phyloP scores from a whole-genome alignment of 1,284 basidiomycete species.

The Macrocystidia cucumis region DNA sequence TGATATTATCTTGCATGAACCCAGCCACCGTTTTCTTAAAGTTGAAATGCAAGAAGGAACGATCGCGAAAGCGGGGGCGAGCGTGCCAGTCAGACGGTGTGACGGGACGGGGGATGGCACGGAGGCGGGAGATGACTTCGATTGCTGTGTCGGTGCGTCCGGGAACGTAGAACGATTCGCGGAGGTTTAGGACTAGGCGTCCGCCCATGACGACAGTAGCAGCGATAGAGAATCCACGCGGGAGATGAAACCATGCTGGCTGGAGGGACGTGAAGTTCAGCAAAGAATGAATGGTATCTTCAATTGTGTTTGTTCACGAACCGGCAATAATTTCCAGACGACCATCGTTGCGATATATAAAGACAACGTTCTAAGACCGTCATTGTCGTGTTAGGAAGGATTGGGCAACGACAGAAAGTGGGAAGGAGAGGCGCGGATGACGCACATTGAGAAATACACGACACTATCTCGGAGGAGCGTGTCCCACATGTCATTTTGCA shows the following conservation, averaged over 20 bases:
- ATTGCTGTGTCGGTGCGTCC: background rate
- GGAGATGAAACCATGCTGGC: conserved; percentile 16
- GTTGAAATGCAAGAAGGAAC: no score
- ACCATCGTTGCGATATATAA: conserved; percentile 14
- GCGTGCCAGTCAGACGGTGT: no score
- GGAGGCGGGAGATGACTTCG: background rate
- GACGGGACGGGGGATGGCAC: no score
- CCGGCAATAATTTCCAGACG: conserved; percentile 16
- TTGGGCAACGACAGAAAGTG: background rate
- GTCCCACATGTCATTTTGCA: conserved; percentile 13
- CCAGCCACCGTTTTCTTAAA: no score
- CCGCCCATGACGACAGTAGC: conserved; percentile 18
- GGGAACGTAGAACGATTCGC: conserved; percentile 17
- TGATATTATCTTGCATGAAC: no score
- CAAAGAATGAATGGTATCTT: background rate
- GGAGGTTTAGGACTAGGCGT: conserved; percentile 19
- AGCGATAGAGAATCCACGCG: conserved; percentile 17
- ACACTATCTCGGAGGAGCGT: conserved; percentile 18
- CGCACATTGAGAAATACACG: conserved; percentile 20
- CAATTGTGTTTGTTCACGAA: conserved; percentile 9
- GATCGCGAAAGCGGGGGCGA: no score
- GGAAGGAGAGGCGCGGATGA: no score
- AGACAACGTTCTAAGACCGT: conserved; percentile 11
- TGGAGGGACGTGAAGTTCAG: conserved; percentile 5
- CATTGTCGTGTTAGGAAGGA: conserved; percentile 1